Conservation (phyloP, 495 filamentous ascomycete species). For the Thermothielavioides terrestris region DNA sequence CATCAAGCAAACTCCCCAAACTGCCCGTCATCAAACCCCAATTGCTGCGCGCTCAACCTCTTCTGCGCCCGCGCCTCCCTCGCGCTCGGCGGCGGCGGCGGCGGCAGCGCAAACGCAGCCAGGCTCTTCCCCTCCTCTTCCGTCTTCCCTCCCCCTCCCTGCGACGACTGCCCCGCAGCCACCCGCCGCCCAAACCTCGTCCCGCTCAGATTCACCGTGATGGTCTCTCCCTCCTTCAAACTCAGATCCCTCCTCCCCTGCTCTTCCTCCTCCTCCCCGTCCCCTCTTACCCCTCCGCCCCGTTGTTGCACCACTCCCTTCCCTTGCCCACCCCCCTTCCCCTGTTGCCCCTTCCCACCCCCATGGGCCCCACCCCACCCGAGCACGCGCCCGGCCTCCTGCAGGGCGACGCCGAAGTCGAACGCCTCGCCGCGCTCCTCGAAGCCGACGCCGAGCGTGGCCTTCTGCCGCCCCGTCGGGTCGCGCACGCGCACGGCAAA, state of each 20-base stretch:
- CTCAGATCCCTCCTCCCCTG: constrained; percentile 62
- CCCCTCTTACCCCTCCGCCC: constrained; percentile 16
- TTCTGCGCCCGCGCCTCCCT: constrained; percentile 44
- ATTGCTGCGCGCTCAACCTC: constrained; percentile 41
- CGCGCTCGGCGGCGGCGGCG: constrained; percentile 45
- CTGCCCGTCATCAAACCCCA: constrained; percentile 59
- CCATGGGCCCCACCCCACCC: constrained; percentile 22
- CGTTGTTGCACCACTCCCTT: constrained; percentile 2
- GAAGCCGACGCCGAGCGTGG: constrained; percentile 72
- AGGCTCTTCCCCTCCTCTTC: constrained; percentile 15
- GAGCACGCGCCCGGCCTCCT: constrained; percentile 57
- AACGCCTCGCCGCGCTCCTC: constrained; percentile 77
- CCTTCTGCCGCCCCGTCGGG: constrained; percentile 57
- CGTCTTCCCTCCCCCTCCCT: neutral
- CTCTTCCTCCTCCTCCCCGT: constrained; percentile 22
- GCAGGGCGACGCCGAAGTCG: constrained; percentile 71
- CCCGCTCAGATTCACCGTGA: constrained; percentile 63
- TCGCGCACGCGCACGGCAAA: constrained; percentile 72
- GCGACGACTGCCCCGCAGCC: constrained; percentile 10
- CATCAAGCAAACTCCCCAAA: constrained; percentile 54
- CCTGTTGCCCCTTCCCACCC: neutral
- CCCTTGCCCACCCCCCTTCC: neutral
- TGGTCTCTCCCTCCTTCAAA: constrained; percentile 77
- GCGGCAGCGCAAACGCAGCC: constrained; percentile 45
- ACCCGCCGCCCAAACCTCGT: constrained; percentile 37